phyloP scores from a whole-genome alignment of 2,329 filamentous ascomycete genomes.

The Neonectria hederae region DNA sequence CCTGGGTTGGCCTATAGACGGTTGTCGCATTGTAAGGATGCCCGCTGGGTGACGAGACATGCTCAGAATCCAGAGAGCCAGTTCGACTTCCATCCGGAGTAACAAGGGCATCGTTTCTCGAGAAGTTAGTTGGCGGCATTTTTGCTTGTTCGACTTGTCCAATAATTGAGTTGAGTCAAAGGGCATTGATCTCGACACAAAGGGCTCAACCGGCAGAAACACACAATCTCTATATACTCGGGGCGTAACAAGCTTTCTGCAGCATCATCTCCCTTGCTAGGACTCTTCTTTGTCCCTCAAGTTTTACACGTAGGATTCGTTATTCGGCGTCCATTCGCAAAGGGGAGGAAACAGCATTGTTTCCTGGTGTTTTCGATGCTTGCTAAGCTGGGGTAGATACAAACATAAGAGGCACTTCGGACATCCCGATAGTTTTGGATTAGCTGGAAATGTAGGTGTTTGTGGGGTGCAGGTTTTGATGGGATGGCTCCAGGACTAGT shows the following conservation, averaged over 20 bases:
- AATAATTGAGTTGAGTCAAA: not conserved
- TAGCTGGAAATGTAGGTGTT: not conserved
- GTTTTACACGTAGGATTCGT: not conserved
- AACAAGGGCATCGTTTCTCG: not conserved
- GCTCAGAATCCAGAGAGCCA: not conserved
- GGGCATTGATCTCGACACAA: not conserved
- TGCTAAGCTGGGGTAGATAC: not conserved
- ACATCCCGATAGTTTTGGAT: not conserved
- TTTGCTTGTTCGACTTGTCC: not conserved
- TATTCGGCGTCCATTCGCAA: not conserved
- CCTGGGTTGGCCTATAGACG: not conserved
- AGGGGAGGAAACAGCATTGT: conserved; percentile 7
- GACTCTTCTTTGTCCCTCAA: not conserved
- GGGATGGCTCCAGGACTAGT: not conserved
- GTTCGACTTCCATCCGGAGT: not conserved
- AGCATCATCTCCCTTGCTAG: not conserved
- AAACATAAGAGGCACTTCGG: not conserved
- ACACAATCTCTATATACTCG: conserved; percentile 1
- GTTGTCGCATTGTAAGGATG: not conserved
- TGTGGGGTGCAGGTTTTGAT: too few relatives aligned
- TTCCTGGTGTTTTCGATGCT: not conserved
- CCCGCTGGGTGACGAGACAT: not conserved
- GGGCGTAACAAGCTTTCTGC: not conserved
- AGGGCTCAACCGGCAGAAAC: not conserved
- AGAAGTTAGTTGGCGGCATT: conserved; percentile 22